These are phyloP conservation scores for Liriodendron chinense DNA, from an alignment of 164 flowering plant genomes.

Conservation along the genomic window DNA sequence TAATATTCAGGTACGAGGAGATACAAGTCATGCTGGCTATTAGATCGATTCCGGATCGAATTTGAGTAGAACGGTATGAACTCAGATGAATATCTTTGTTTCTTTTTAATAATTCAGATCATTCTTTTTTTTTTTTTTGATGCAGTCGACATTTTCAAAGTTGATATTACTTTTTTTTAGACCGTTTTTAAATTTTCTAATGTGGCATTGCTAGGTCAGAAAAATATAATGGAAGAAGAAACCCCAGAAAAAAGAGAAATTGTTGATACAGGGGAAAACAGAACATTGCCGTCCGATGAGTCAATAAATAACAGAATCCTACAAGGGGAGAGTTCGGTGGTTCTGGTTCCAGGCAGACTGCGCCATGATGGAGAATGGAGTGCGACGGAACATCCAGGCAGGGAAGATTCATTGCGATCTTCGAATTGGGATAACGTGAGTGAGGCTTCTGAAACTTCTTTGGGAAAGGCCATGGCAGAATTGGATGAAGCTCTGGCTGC, in stretches of 20 bases:
- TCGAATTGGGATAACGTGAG: conserved; percentile 39
- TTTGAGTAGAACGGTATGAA: not conserved
- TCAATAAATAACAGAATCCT: conserved; percentile 15
- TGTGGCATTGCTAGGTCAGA: not conserved
- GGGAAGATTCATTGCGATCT: conserved; percentile 24
- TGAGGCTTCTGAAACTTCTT: conserved; percentile 26
- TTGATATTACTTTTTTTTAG: too few species aligned
- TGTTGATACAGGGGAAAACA: conserved; percentile 21
- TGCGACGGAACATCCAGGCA: conserved; percentile 21
- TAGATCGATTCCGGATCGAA: not conserved
- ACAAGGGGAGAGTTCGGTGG: conserved; percentile 35
- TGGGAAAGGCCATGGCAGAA: conserved; percentile 21
- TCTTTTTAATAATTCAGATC: not conserved
- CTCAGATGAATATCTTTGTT: not conserved
- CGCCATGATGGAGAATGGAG: conserved; percentile 58
- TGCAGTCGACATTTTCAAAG: too few species aligned
- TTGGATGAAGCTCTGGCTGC: conserved; percentile 33
- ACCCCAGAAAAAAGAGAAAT: conserved; percentile 28
- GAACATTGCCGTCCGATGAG: conserved; percentile 11
- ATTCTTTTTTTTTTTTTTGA: not conserved
- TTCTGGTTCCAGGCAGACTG: conserved; percentile 71
- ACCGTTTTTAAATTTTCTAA: not conserved
- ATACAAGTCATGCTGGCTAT: not conserved
- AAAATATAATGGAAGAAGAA: conserved; percentile 23
- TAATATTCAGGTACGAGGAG: not conserved